phyloP scores from a whole-genome alignment of 768 basidiomycete genomes.

The Cantharellus anzutake region DNA sequence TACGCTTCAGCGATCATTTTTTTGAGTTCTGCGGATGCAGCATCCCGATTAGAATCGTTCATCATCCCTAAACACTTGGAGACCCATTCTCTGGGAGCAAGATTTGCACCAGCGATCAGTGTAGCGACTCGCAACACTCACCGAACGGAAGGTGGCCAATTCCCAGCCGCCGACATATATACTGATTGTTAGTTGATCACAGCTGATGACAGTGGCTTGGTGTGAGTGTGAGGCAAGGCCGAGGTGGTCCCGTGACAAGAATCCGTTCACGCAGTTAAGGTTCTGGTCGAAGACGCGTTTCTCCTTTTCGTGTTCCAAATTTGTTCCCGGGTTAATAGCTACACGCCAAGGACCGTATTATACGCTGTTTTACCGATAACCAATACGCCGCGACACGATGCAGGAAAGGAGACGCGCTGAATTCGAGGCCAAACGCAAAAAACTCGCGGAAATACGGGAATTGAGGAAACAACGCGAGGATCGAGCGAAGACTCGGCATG shows the following conservation, averaged over 20 bases:
- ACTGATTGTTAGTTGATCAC: not conserved
- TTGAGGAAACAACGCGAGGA: conserved; percentile 61
- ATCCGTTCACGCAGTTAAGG: no score
- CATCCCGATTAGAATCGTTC: conserved; percentile 66
- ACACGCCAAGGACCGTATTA: no score
- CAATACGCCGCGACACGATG: conserved; percentile 15
- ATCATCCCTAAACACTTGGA: conserved; percentile 84
- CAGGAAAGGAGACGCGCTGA: conserved; percentile 63
- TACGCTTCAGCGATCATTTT: conserved; percentile 92
- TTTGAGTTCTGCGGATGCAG: conserved; percentile 88
- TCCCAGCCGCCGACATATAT: not conserved
- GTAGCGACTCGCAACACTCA: not conserved
- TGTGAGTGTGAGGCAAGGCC: no score
- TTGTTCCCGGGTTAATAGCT: not conserved
- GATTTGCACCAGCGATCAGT: not conserved
- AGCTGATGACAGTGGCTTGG: not conserved
- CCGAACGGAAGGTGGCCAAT: not conserved
- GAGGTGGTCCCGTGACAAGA: no score
- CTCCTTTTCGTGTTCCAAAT: not conserved
- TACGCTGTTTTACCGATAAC: no score
- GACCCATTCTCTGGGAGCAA: conserved; percentile 63
- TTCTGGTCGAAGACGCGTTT: no score
- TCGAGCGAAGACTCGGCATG: conserved; percentile 10
- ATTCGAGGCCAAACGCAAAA: conserved; percentile 77
- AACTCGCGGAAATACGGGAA: conserved; percentile 67